phyloP scores from a whole-genome alignment of 768 basidiomycete genomes.

The Serendipita vermifera region DNA sequence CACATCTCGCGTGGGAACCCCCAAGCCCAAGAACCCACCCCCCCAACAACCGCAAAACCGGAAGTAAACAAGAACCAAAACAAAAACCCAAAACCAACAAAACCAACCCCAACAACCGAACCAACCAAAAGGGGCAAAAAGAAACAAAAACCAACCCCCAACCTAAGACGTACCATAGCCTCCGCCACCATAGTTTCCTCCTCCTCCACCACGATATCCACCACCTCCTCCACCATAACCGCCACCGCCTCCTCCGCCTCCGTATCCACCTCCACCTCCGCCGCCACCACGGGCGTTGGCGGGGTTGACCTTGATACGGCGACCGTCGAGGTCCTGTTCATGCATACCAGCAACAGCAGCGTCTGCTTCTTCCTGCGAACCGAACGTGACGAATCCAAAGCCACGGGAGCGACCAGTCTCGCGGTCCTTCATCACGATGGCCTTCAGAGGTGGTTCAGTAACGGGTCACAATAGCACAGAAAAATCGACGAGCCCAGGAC shows the following conservation, averaged over 20 bases:
- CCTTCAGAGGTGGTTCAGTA: slow-evolving; percentile 36
- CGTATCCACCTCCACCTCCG: slow-evolving; percentile 38
- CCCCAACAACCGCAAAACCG: no score
- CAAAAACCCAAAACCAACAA: no score
- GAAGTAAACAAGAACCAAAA: no score
- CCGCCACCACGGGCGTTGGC: slow-evolving; percentile 55
- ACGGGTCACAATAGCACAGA: slow-evolving; percentile 10
- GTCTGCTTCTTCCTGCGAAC: slow-evolving; percentile 39
- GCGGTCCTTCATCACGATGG: slow-evolving; percentile 97
- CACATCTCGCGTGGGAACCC: no score
- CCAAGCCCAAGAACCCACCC: no score
- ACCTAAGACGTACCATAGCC: slow-evolving; percentile 3
- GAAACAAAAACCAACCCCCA: neutral
- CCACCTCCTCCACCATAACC: slow-evolving; percentile 24
- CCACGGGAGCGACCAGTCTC: slow-evolving; percentile 95
- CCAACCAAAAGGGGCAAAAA: no score
- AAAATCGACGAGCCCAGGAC: slow-evolving; percentile 10
- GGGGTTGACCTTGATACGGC: slow-evolving; percentile 78
- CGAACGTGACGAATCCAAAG: slow-evolving; percentile 89
- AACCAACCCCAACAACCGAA: no score
- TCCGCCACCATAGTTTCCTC: slow-evolving; percentile 23
- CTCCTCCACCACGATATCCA: slow-evolving; percentile 18
- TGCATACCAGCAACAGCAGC: slow-evolving; percentile 64
- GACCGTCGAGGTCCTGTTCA: slow-evolving; percentile 88
- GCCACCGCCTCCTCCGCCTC: slow-evolving; percentile 17